Percentiles rank a stretch among this genome's conserved stretches.
These are phyloP conservation scores for Pestalotiopsis fici DNA, from an alignment of 2,329 filamentous ascomycete species.

Conservation along the genomic window DNA sequence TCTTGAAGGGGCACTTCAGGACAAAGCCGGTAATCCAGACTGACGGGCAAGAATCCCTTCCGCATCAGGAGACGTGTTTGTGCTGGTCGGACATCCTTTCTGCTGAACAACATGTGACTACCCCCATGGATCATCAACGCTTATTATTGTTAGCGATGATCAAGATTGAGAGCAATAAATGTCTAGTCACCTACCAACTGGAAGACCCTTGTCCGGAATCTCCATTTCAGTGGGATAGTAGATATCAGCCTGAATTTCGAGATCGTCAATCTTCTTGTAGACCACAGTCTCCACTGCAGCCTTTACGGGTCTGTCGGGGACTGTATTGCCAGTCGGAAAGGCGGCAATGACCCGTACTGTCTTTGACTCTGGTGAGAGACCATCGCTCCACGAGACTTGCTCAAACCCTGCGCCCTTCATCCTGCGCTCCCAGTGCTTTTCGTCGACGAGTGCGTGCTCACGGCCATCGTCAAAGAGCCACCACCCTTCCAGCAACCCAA, in stretches of 20 bases:
- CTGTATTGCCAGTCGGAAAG: not conserved
- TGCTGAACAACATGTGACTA: constrained; percentile 38
- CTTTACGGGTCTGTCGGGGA: not conserved
- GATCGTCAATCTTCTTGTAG: constrained; percentile 19
- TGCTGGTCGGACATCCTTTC: constrained; percentile 34
- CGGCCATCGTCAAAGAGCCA: constrained; percentile 32
- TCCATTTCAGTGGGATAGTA: constrained; percentile 26
- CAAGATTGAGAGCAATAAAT: too few species aligned
- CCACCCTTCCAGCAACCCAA: constrained; percentile 36
- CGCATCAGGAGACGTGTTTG: constrained; percentile 39
- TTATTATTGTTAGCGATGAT: too few species aligned
- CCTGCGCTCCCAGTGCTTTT: constrained; percentile 20
- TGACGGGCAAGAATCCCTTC: constrained; percentile 45
- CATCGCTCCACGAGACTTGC: constrained; percentile 25
- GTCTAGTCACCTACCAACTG: constrained; percentile 11
- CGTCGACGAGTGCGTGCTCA: constrained; percentile 23
- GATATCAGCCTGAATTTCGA: constrained; percentile 30
- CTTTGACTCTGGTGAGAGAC: constrained; percentile 21
- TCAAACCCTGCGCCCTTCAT: constrained; percentile 23
- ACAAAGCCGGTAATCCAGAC: constrained; percentile 51
- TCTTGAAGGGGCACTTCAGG: constrained; percentile 45
- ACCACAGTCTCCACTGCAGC: constrained; percentile 15
- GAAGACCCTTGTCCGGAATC: not conserved
- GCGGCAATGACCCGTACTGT: constrained; percentile 26
- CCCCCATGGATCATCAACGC: constrained; percentile 51